Percentiles rank a stretch among this genome's conserved stretches.
Conservation (phyloP, 495 filamentous ascomycete species). For the Penicillium bialowiezense region DNA sequence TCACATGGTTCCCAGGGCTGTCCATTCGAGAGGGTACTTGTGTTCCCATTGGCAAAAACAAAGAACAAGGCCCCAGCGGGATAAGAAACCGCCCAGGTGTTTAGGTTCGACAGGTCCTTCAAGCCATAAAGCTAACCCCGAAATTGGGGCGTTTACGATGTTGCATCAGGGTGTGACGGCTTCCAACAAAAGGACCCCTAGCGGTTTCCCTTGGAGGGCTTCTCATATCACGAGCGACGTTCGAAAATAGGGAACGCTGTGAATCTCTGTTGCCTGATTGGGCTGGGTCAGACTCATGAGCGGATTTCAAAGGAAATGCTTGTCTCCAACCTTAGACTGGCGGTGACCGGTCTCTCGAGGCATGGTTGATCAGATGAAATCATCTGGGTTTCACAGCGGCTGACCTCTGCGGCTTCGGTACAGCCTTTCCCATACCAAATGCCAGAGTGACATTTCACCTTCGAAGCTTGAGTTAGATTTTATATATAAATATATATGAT, state of each 20-base stretch:
- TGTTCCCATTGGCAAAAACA: slow-evolving; percentile 13
- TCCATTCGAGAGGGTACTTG: not conserved
- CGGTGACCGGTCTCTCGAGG: slow-evolving; percentile 26
- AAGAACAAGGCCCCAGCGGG: slow-evolving; percentile 7
- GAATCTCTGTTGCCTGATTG: slow-evolving; percentile 1
- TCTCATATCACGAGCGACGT: slow-evolving; percentile 17
- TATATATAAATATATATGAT: slow-evolving; percentile 12
- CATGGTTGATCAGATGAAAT: slow-evolving; percentile 43
- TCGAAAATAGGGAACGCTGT: slow-evolving; percentile 12
- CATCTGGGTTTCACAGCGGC: slow-evolving; percentile 45
- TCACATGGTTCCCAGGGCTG: slow-evolving; percentile 19
- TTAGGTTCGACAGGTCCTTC: slow-evolving; percentile 7
- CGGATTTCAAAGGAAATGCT: slow-evolving; percentile 4
- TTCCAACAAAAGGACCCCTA: slow-evolving; percentile 9
- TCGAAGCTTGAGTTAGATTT: slow-evolving; percentile 21
- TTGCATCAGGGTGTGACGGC: slow-evolving; percentile 39
- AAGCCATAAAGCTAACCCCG: slow-evolving; percentile 14
- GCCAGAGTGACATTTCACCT: slow-evolving; percentile 29
- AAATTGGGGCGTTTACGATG: slow-evolving; percentile 24
- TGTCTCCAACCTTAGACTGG: slow-evolving; percentile 6
- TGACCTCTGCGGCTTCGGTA: slow-evolving; percentile 42
- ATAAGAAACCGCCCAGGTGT: slow-evolving; percentile 9
- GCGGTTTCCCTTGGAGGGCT: slow-evolving; percentile 1
- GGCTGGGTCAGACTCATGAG: slow-evolving; percentile 5
- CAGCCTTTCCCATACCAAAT: slow-evolving; percentile 24